Conservation (phyloP, 371 early-diverging fungal species). For the Actinomucor elegans region DNA sequence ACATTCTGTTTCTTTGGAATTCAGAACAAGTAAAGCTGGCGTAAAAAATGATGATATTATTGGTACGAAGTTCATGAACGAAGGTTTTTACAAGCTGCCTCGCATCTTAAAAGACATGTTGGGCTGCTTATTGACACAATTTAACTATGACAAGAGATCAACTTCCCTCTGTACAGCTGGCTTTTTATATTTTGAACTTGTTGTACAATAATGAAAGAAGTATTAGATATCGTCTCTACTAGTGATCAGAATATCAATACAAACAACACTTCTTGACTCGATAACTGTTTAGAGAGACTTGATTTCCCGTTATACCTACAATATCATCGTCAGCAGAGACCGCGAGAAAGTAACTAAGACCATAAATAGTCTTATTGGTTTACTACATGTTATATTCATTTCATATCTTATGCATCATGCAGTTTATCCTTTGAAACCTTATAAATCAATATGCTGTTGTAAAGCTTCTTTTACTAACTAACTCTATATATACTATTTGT, state of each 20-base stretch:
- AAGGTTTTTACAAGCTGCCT: constrained; percentile 13
- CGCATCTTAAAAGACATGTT: constrained; percentile 9
- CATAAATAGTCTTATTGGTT: no score
- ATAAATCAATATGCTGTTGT: no score
- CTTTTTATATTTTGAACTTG: constrained; percentile 6
- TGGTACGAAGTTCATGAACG: constrained; percentile 5
- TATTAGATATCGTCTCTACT: background rate
- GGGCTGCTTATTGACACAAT: background rate
- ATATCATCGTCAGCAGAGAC: no score
- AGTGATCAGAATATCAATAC: background rate
- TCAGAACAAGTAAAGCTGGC: constrained; percentile 14
- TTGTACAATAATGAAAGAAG: constrained; percentile 9
- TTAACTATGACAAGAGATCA: constrained; percentile 4
- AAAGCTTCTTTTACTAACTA: no score
- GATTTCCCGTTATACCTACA: no score
- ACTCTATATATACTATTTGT: no score
- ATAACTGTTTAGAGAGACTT: constrained; percentile 5
- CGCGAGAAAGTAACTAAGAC: no score
- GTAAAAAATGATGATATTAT: background rate
- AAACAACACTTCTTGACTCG: constrained; percentile 6
- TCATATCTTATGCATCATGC: no score
- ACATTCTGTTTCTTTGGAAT: constrained; percentile 7
- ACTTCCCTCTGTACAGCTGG: constrained; percentile 8
- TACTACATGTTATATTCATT: no score
- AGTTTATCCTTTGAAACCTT: no score